Evolutionary conservation across 2,329 filamentous ascomycete species (phyloP).

Genomic region (Nothophaeocryptopus gaeumannii): DNA sequence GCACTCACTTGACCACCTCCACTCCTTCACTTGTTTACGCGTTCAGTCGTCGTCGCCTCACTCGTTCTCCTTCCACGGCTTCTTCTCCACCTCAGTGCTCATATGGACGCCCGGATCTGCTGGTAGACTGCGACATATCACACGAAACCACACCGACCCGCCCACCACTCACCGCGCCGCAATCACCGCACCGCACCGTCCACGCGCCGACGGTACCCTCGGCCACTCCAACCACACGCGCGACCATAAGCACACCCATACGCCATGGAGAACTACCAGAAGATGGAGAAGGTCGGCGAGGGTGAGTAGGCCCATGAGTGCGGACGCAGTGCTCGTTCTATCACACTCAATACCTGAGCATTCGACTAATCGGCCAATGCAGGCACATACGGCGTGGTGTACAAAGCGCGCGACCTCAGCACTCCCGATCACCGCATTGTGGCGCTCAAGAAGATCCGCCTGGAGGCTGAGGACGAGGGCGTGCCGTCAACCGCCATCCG

Average conservation of each 20-base stretch:
- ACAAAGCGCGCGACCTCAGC: constrained; percentile 84
- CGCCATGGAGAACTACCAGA: constrained; percentile 66
- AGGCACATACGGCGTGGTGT: constrained; percentile 95
- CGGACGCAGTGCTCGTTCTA: not conserved
- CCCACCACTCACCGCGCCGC: no score
- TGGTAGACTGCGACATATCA: no score
- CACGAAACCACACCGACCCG: no score
- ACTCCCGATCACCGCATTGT: constrained; percentile 77
- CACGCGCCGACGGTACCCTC: no score
- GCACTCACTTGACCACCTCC: no score
- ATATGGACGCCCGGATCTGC: no score
- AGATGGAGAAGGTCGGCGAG: constrained; percentile 94
- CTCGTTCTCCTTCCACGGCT: no score
- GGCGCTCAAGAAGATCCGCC: constrained; percentile 90
- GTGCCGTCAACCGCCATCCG: constrained; percentile 90
- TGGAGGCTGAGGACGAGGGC: constrained; percentile 92
- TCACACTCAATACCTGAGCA: not conserved
- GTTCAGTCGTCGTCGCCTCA: no score
- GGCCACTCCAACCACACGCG: no score
- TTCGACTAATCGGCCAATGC: not conserved
- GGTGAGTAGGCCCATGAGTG: constrained; percentile 53
- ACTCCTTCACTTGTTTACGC: no score
- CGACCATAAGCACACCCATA: not conserved
- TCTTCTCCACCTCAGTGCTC: no score
- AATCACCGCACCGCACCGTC: no score